A percentile compares a stretch with the other conserved stretches of the same genome.
Conservation (phyloP, 148 eudicot species). For the Silene latifolia region DNA sequence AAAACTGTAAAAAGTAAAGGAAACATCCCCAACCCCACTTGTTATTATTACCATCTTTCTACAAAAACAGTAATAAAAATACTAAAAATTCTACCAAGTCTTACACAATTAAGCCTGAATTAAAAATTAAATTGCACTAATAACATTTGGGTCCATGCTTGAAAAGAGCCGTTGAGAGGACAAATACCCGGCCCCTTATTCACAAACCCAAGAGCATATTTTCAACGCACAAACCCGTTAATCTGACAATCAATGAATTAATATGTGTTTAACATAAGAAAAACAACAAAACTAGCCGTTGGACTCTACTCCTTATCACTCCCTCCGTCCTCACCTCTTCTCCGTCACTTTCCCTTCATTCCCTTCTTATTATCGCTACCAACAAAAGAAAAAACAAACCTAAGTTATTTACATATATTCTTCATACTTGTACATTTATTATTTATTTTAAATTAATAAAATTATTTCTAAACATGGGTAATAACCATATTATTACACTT, state of each 20-base stretch:
- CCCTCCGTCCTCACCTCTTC: conserved; percentile 20
- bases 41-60: conserved; percentile 16
- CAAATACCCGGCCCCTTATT: not conserved
- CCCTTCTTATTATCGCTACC: not conserved
- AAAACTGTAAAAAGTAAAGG: not conserved
- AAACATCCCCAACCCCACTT: not conserved
- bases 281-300: conserved; percentile 43
- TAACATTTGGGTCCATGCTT: not conserved
- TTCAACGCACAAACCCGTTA: conserved; percentile 38
- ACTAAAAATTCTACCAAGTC: not conserved
- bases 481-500: not conserved
- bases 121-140: not conserved
- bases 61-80: not conserved
- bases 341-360: conserved; percentile 8
- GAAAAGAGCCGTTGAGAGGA: conserved; percentile 12
- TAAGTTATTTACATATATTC: no score
- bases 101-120: not conserved
- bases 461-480: conserved; percentile 26
- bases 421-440: not conserved
- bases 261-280: not conserved
- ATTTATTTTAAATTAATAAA: no score
- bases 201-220: conserved; percentile 3
- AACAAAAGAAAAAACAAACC: not conserved
- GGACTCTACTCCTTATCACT: conserved; percentile 16
- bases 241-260: conserved; percentile 15